phyloP scores from a whole-genome alignment of 352 stramenopile species.

The Phytophthora sp. region DNA sequence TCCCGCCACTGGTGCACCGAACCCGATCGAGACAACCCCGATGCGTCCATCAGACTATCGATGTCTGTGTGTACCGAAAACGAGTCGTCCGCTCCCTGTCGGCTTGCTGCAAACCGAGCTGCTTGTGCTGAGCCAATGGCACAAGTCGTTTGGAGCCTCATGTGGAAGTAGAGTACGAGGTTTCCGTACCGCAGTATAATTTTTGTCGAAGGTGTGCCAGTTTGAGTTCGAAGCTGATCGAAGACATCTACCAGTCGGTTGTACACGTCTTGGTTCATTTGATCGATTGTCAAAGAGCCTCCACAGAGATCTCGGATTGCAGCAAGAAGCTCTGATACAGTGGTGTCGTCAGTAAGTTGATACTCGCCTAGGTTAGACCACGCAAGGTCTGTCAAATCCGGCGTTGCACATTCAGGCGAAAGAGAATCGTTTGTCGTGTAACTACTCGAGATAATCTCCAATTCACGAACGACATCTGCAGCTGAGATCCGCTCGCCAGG shows the following conservation, averaged over 20 bases:
- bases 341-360: not conserved
- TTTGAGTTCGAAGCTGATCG: slow-evolving; percentile 1
- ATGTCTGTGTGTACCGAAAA: slow-evolving; percentile 10
- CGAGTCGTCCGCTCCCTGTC: slow-evolving; percentile 6
- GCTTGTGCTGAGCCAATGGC: not conserved
- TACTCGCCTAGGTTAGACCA: not conserved
- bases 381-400: not conserved
- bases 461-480: slow-evolving; percentile 9
- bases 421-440: not conserved
- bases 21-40: not conserved
- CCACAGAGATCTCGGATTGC: slow-evolving; percentile 6
- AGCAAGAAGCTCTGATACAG: not conserved
- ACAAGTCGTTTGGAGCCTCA: not conserved
- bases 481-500: not conserved
- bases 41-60: not conserved
- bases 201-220: not conserved
- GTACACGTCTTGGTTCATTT: slow-evolving; percentile 14
- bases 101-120: slow-evolving; percentile 3
- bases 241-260: slow-evolving; percentile 7
- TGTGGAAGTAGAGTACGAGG: slow-evolving; percentile 8
- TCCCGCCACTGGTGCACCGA: slow-evolving; percentile 10
- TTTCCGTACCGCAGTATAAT: not conserved
- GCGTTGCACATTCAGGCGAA: not conserved
- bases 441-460: slow-evolving; percentile 1
- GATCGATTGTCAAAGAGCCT: not conserved